Conservation (phyloP, 345 rosid species). For the Abelmoschus esculentus region DNA sequence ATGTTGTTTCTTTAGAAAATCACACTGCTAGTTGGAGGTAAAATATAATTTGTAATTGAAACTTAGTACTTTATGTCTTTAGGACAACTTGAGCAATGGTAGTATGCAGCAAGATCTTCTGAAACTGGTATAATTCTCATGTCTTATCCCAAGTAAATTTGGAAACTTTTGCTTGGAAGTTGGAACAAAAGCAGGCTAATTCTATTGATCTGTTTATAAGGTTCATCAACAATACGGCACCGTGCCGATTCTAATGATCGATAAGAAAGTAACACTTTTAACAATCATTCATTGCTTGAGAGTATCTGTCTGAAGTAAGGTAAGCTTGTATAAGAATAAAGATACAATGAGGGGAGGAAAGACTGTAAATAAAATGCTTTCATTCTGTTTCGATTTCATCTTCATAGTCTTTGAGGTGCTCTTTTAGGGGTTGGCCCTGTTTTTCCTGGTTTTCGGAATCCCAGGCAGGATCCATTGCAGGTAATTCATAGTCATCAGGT, state of each 20-base stretch:
- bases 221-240: not conserved
- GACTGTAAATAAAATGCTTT: not conserved
- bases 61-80: not conserved
- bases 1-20: not conserved
- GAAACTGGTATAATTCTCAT: not conserved
- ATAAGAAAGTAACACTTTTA: not conserved
- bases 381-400: slow-evolving; percentile 34
- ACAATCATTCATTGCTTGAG: no score
- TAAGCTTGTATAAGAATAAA: slow-evolving; percentile 6
- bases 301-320: not conserved
- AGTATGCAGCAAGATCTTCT: not conserved
- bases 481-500: slow-evolving; percentile 66
- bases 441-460: slow-evolving; percentile 43
- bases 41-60: not conserved
- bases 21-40: not conserved
- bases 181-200: no score
- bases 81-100: not conserved
- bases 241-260: not conserved
- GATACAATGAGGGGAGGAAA: not conserved
- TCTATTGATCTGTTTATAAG: no score
- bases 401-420: slow-evolving; percentile 53
- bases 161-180: no score
- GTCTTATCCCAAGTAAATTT: no score
- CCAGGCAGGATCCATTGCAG: slow-evolving; percentile 56
- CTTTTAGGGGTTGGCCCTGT: slow-evolving; percentile 45